These are phyloP conservation scores for Trichosporon asahii DNA, from an alignment of 1,284 basidiomycete genomes.

Conservation along the genomic window DNA sequence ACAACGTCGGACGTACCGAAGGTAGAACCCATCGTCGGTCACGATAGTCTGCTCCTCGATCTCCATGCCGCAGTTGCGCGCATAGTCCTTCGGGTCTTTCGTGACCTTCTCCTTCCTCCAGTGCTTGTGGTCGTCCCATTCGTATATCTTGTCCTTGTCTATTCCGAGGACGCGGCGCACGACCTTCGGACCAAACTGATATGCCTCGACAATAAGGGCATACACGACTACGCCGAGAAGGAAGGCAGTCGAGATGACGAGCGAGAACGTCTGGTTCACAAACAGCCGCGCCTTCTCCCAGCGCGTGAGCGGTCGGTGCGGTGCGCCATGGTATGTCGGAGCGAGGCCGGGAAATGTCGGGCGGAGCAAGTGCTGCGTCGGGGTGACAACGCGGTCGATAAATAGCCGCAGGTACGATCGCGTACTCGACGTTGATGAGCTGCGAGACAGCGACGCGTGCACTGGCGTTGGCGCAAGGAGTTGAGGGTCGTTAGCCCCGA, in stretches of 20 bases:
- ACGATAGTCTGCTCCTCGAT: constrained; percentile 59
- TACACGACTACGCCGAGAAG: constrained; percentile 53
- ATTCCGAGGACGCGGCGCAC: constrained; percentile 5
- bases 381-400: constrained; percentile 47
- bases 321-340: constrained; percentile 45
- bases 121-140: constrained; percentile 57
- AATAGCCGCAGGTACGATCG: constrained; percentile 41
- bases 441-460: constrained; percentile 22
- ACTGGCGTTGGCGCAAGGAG: constrained; percentile 36
- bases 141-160: constrained; percentile 29
- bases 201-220: constrained; percentile 47
- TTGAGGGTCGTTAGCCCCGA: constrained; percentile 9
- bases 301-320: constrained; percentile 36
- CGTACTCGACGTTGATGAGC: constrained; percentile 30
- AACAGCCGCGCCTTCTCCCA: constrained; percentile 48
- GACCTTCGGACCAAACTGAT: constrained; percentile 34
- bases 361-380: constrained; percentile 47
- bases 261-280: constrained; percentile 54
- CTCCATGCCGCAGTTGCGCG: constrained; percentile 58
- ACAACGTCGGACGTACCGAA: constrained; percentile 47
- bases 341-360: constrained; percentile 52
- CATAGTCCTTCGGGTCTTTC: constrained; percentile 61
- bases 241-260: constrained; percentile 57
- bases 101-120: constrained; percentile 56
- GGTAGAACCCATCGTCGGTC: constrained; percentile 60